Conservation (phyloP, 805 yeast species). For the Starmerella etchellsii region DNA sequence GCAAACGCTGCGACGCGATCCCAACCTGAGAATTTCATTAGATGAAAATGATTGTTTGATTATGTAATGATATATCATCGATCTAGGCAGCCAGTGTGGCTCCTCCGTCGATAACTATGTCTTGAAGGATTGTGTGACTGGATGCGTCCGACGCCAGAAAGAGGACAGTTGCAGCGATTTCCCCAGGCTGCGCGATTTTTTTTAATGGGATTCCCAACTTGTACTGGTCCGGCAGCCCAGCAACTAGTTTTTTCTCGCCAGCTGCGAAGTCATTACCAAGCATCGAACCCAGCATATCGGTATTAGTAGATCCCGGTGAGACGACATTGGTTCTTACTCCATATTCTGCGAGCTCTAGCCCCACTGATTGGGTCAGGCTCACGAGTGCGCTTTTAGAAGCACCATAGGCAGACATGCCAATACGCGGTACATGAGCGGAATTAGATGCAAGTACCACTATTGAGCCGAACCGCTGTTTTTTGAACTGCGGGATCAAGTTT, state of each 20-base stretch:
- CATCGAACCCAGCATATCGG: slow-evolving; percentile 13
- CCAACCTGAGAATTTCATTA: slow-evolving; percentile 13
- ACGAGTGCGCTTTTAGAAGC: slow-evolving; percentile 13
- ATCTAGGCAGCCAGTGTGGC: slow-evolving; percentile 13
- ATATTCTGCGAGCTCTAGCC: slow-evolving; percentile 10
- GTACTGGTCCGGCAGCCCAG: slow-evolving; percentile 12
- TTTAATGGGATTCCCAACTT: slow-evolving; percentile 14
- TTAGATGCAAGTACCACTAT: slow-evolving; percentile 13
- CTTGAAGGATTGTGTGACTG: slow-evolving; percentile 12
- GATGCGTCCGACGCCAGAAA: slow-evolving; percentile 15
- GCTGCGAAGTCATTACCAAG: slow-evolving; percentile 2
- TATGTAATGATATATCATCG: too few relatives aligned
- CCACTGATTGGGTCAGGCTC: slow-evolving; percentile 10
- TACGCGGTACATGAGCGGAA: slow-evolving; percentile 13
- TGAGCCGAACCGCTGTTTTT: slow-evolving; percentile 5
- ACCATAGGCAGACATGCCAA: slow-evolving; percentile 17
- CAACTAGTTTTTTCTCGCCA: slow-evolving; percentile 3
- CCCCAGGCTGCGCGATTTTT: slow-evolving; percentile 10
- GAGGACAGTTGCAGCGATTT: slow-evolving; percentile 7
- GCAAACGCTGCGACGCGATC: slow-evolving; percentile 13
- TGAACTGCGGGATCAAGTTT: slow-evolving; percentile 3
- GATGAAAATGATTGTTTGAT: neutral
- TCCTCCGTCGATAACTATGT: slow-evolving; percentile 17
- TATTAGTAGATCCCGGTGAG: slow-evolving; percentile 14
- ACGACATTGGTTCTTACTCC: slow-evolving; percentile 15